Evolutionary conservation across 768 basidiomycete genomes (phyloP).

Genomic region (Rhodotorula kratochvilovae): DNA sequence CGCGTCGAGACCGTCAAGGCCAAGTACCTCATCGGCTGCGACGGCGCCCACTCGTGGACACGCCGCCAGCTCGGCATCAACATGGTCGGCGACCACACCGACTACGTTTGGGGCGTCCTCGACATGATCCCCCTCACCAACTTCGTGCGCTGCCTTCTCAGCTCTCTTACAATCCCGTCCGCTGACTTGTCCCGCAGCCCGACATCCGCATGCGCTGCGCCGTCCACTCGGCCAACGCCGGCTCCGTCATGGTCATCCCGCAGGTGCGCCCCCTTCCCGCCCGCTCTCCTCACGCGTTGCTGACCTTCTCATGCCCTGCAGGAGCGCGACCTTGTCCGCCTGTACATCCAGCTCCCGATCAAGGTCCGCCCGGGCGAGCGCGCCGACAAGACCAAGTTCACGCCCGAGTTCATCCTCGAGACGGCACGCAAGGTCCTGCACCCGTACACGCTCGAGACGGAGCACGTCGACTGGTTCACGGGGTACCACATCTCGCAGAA

Average conservation of each 20-base stretch:
- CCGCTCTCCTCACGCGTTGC: background rate
- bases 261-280: conserved; percentile 27
- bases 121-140: conserved; percentile 67
- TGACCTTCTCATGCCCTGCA: background rate
- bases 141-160: conserved; percentile 47
- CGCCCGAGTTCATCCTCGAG: conserved; percentile 56
- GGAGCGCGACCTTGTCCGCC: conserved; percentile 53
- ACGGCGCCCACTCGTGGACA: conserved; percentile 54
- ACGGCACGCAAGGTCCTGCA: conserved; percentile 57
- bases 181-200: conserved; percentile 47
- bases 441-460: conserved; percentile 53
- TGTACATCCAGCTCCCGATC: conserved; percentile 66
- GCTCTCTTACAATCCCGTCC: no score
- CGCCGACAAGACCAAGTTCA: conserved; percentile 56
- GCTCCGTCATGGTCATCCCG: conserved; percentile 64
- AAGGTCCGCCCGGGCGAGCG: conserved; percentile 53
- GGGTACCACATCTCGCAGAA: conserved; percentile 53
- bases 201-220: conserved; percentile 64
- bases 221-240: conserved; percentile 62
- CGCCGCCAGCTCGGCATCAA: conserved; percentile 61
- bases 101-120: conserved; percentile 77
- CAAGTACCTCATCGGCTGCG: conserved; percentile 71
- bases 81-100: conserved; percentile 72
- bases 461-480: conserved; percentile 40
- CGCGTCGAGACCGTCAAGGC: conserved; percentile 48